phyloP scores from a whole-genome alignment of 257 asterid genomes.

The Solanum bulbocastanum region DNA sequence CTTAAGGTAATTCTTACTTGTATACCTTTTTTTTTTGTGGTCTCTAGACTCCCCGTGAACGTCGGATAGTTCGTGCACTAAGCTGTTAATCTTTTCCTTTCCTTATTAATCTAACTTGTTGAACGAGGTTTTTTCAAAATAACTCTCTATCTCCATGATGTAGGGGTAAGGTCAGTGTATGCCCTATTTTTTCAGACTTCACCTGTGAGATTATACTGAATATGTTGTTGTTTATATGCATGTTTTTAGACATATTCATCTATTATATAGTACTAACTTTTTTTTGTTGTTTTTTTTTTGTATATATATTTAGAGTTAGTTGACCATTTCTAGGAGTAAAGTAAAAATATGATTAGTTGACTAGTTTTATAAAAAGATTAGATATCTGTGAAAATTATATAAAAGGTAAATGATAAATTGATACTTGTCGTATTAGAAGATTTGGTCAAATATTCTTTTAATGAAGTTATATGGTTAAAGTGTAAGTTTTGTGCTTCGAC shows the following conservation, averaged over 20 bases:
- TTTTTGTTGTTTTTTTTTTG: not conserved
- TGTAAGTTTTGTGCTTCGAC: not conserved
- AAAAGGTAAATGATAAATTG: not conserved
- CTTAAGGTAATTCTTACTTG: constrained; percentile 38
- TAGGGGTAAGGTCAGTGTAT: not conserved
- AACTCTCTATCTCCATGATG: not conserved
- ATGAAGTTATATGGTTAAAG: not conserved
- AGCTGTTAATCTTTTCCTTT: not conserved
- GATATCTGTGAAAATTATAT: not conserved
- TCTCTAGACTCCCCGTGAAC: not conserved
- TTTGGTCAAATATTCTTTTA: not conserved
- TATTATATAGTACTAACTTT: not conserved
- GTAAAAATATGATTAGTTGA: not conserved
- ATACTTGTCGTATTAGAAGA: not conserved
- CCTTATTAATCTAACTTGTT: not conserved
- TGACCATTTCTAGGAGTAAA: not conserved
- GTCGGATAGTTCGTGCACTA: not conserved
- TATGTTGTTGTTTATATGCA: not conserved
- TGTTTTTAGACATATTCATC: not conserved
- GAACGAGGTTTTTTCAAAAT: not conserved
- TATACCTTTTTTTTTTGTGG: not conserved
- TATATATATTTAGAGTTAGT: not conserved
- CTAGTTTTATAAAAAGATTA: not conserved
- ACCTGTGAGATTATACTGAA: not conserved
- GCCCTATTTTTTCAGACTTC: fast-evolving